Conservation (phyloP, 192 early-diverging fungal species). For the Coemansia sp. region DNA sequence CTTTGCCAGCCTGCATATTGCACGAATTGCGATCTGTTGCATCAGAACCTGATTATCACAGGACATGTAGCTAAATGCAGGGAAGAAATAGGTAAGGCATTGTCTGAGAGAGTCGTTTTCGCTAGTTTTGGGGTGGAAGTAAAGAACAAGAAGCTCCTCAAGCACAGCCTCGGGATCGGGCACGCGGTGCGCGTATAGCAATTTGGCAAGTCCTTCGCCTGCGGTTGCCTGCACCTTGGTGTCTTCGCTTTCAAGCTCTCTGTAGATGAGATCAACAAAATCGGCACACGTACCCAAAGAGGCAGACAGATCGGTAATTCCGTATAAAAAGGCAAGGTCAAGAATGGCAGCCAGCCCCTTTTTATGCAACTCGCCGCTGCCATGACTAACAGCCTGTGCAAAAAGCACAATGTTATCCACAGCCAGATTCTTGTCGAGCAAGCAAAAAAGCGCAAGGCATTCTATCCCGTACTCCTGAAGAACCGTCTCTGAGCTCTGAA, state of each 20-base stretch:
- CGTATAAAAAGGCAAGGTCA: conserved; percentile 56
- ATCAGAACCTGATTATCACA: conserved; percentile 70
- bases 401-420: conserved; percentile 73
- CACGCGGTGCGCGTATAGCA: conserved; percentile 62
- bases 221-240: conserved; percentile 67
- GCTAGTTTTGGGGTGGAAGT: conserved; percentile 74
- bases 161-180: conserved; percentile 55
- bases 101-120: conserved; percentile 72
- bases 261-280: conserved; percentile 55
- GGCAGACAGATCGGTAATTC: conserved; percentile 45
- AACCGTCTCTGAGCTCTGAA: conserved; percentile 65
- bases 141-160: conserved; percentile 74
- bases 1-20: conserved; percentile 36
- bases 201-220: conserved; percentile 74
- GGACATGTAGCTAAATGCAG: conserved; percentile 77
- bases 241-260: conserved; percentile 60
- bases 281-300: conserved; percentile 46
- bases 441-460: conserved; percentile 78
- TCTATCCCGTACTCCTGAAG: conserved; percentile 78
- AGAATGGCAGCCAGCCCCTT: conserved; percentile 70
- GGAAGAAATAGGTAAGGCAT: conserved; percentile 89
- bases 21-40: conserved; percentile 56
- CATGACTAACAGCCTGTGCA: conserved; percentile 59
- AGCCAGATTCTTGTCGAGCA: conserved; percentile 73
- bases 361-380: conserved; percentile 58